Evolutionary conservation across 139 green algal species (phyloP), one percentile per base, ranked within the genome.

Genomic region (Picochlorum sp.): DNA sequence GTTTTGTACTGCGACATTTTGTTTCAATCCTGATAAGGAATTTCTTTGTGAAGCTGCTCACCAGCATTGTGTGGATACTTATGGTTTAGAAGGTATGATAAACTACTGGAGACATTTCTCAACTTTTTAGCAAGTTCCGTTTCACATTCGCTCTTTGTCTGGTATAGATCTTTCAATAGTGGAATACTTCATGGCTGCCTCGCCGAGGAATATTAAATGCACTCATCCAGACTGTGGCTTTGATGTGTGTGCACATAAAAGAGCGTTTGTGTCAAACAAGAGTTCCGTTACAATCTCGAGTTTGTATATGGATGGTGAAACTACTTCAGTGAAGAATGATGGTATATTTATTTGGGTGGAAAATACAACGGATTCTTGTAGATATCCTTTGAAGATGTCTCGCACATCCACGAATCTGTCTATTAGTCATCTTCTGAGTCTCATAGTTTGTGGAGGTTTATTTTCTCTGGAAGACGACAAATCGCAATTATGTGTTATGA

Each of bases 11-110:
- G 34, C 34, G 8, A 41, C 34, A 41, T 77, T 76, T 10, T 86
- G 77, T 63, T 77, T 81, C 54, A 88, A 90, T 76, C 80, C 78
- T 9, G 66, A 63, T 23, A 77, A 77, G 62, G 60, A 72, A 31
- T 63, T 80, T 45, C 65, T 91, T 38, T 94, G 85, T 44, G 85
- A 94, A 74, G 71, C 80, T 20, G 68, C 74, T 5, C 59, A 77
- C 21, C 21, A 69, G 14, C 68, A 74, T 45, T 73, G 74, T 65
- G 84, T 90, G 60, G 73, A 83, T 63, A 86, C 75, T 69, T 92
- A 90, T 68, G 24, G 31, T 26, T 26, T 20, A 54, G n/a, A 54
- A 20, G 47, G 47, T 54, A 54, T 54, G 47, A 8, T 54, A 21
- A 1, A 21, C 47, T 52, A 7, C 16, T 26, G 16, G 47, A 54